These are phyloP conservation scores for Alternaria solani DNA, from an alignment of 2,329 filamentous ascomycete species.

Conservation along the genomic window DNA sequence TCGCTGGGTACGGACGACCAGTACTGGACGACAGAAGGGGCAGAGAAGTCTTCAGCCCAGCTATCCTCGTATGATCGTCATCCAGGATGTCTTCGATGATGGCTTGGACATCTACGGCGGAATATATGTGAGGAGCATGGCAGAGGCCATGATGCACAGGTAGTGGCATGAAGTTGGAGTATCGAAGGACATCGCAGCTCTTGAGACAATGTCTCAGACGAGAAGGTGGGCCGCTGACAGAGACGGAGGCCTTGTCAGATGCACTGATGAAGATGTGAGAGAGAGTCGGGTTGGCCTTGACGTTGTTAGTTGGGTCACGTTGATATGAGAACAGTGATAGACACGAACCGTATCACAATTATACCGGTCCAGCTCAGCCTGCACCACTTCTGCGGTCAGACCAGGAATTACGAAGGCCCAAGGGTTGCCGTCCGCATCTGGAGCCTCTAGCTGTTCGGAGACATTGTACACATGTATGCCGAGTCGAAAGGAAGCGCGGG, in stretches of 20 bases:
- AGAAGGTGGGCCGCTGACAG: neutral
- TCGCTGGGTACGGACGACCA: neutral
- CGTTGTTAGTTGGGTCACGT: neutral
- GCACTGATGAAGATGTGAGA: neutral
- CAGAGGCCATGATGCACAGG: constrained; percentile 1
- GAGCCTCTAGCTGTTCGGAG: constrained; percentile 3
- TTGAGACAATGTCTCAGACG: neutral
- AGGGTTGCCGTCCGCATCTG: neutral
- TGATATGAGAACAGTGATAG: neutral
- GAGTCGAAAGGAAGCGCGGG: neutral
- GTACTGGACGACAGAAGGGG: neutral
- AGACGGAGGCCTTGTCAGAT: neutral
- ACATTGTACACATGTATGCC: constrained; percentile 1
- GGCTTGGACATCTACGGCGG: neutral
- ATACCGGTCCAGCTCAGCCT: neutral
- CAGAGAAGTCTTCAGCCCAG: neutral
- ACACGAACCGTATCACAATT: neutral
- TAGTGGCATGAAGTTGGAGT: neutral
- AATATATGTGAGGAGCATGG: constrained; percentile 4
- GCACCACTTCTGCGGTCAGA: neutral
- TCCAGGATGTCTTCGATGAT: neutral
- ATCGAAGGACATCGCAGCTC: neutral
- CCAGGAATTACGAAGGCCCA: neutral
- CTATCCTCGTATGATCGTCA: neutral
- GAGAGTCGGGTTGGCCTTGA: neutral